Base-by-base conservation (phyloP, 768 basidiomycete species). In the Russula earlei region DNA sequence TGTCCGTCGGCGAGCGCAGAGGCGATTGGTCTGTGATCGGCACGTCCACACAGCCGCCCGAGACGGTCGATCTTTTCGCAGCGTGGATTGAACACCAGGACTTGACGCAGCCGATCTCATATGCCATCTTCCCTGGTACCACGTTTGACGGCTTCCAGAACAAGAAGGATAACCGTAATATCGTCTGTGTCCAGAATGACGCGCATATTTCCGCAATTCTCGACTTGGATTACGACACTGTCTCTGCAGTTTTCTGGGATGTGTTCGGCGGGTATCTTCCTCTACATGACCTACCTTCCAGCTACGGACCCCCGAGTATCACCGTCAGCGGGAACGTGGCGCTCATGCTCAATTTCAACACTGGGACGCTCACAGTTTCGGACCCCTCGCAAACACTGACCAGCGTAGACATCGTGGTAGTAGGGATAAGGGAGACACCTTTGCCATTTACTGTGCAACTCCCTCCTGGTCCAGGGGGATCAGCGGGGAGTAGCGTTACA, bases 311-410 rank as follows among this genome's bases (percentile, higher is more conserved):
- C n/a, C 62, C 70, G n/a, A 71, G 66, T 19, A 59, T 74, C 19
- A 65, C 66, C 27, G 61, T 73, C 1, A 73, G 70, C 40, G 75
- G 68, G 10, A 78, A 77, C 20, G 64, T 72, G 5, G 73, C 71
- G 2, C 52, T 83, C 14, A 72, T 81, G 8, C 77, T 77, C 57
- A 65, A 72, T 14, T 42, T 74, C 20, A 60, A 68, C 11, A 68
- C 71, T 2, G 72, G 76, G 34, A 70, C 69, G 20, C 59, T 87
- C 31, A 78, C 77, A 0, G 74, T 85, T 12, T 77, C 84, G 0
- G 85, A 87, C 65, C 85, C 85, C 4, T 82, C 82, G 1, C 85
- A 87, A 64, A 72, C 72, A 0, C 62, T 79, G 22, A 50, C 59
- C 7, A 59, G 64, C 2, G 65, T 77, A 0, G 64, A 69, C 25